phyloP scores from a whole-genome alignment of 2,329 filamentous ascomycete genomes.

The Hawksworthiomyces lignivorus region DNA sequence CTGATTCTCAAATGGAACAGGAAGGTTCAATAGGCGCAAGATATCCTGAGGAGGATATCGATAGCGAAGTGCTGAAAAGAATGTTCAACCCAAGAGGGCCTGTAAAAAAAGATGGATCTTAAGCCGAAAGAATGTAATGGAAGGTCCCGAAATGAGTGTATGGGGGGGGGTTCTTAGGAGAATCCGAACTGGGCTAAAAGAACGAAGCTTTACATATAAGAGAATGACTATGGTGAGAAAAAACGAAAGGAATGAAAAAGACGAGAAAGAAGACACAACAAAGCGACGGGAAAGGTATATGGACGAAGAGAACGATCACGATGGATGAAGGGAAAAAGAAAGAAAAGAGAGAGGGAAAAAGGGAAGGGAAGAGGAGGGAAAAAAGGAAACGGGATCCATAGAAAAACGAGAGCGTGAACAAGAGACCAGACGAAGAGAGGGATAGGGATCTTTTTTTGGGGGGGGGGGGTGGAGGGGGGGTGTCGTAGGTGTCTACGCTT shows the following conservation, averaged over 20 bases:
- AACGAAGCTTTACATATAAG: conserved; percentile 32
- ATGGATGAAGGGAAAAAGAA: conserved; percentile 12
- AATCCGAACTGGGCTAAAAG: conserved; percentile 28
- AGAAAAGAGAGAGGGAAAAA: conserved; percentile 22
- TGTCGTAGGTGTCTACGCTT: too few relatives aligned
- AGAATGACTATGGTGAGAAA: conserved; percentile 41
- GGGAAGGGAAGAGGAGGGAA: conserved; percentile 11
- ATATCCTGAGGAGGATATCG: neutral
- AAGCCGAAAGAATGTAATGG: conserved; percentile 35
- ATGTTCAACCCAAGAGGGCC: conserved; percentile 16
- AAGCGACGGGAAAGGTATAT: conserved; percentile 4
- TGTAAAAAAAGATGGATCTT: conserved; percentile 23
- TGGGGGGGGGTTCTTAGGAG: conserved; percentile 27
- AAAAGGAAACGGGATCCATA: conserved; percentile 7
- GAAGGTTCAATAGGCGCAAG: conserved; percentile 5
- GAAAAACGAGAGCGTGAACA: neutral
- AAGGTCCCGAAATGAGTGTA: conserved; percentile 45
- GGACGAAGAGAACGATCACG: conserved; percentile 23
- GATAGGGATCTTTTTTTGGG: conserved; percentile 9
- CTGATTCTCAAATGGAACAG: conserved; percentile 18
- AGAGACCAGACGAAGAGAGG: conserved; percentile 10
- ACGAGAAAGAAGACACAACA: conserved; percentile 9
- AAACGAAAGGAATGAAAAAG: conserved; percentile 28
- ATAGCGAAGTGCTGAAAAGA: conserved; percentile 7
- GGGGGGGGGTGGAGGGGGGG: conserved; percentile 8